phyloP scores from a whole-genome alignment of 2,329 filamentous ascomycete genomes.

The Zelopaecilomyces penicillatus region DNA sequence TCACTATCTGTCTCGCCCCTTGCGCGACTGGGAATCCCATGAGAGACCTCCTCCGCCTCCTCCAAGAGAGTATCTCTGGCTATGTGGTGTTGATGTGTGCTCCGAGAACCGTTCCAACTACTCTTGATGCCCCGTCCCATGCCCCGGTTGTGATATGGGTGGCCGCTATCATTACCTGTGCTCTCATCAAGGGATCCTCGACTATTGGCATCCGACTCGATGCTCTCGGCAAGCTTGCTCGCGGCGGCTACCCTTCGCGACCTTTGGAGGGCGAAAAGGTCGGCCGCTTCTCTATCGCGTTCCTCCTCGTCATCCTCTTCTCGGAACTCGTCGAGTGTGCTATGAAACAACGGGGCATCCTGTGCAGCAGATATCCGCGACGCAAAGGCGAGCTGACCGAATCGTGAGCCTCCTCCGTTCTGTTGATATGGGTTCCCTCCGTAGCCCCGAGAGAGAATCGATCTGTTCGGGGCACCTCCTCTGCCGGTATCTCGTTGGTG shows the following conservation, averaged over 20 bases:
- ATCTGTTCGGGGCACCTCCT: conserved; percentile 26
- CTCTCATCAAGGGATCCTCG: conserved; percentile 28
- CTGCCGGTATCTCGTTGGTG: conserved; percentile 23
- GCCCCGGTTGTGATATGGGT: conserved; percentile 38
- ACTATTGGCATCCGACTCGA: conserved; percentile 58
- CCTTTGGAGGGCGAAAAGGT: conserved; percentile 83
- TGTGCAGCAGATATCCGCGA: conserved; percentile 64
- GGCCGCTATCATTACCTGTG: conserved; percentile 16
- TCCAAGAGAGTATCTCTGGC: conserved; percentile 29
- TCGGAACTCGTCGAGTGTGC: conserved; percentile 78
- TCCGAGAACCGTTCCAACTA: conserved; percentile 53
- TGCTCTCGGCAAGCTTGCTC: conserved; percentile 75
- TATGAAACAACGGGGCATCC: conserved; percentile 90
- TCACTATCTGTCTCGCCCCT: conserved; percentile 23
- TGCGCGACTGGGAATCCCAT: conserved; percentile 6
- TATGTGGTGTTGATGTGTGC: conserved; percentile 22
- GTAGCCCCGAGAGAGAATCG: conserved; percentile 36
- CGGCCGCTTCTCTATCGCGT: conserved; percentile 83
- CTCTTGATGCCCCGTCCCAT: conserved; percentile 49
- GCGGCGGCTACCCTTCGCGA: conserved; percentile 83
- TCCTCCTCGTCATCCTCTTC: conserved; percentile 93
- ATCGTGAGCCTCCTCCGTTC: conserved; percentile 60
- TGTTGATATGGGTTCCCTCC: conserved; percentile 76
- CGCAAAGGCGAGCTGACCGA: conserved; percentile 65
- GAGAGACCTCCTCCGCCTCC: conserved; percentile 33